Evolutionary conservation across 768 basidiomycete species (phyloP).

Genomic region (Lyophyllum decastes): DNA sequence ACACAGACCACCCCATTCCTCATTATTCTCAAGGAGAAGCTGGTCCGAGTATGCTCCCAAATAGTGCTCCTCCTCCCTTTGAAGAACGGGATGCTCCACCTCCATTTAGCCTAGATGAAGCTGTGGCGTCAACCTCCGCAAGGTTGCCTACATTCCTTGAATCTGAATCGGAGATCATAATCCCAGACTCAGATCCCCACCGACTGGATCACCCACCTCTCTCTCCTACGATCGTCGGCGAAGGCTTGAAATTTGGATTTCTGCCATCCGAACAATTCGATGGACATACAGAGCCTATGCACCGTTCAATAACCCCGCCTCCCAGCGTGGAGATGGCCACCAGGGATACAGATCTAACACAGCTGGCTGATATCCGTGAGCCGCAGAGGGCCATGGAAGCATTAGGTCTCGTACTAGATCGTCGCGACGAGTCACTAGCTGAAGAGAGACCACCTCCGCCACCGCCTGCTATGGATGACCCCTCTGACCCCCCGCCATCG

Average conservation of each 20-base stretch:
- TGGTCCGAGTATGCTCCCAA: constrained; percentile 70
- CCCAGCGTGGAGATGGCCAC: constrained; percentile 76
- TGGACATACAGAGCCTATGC: constrained; percentile 72
- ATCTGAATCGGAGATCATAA: constrained; percentile 74
- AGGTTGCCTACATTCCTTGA: constrained; percentile 76
- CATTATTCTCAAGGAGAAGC: constrained; percentile 72
- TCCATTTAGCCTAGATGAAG: constrained; percentile 61
- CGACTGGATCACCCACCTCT: constrained; percentile 33
- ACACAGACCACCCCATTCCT: constrained; percentile 59
- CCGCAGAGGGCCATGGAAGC: constrained; percentile 56
- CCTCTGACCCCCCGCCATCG: constrained; percentile 84
- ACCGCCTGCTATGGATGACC: constrained; percentile 83
- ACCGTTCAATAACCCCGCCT: constrained; percentile 67
- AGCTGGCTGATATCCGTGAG: constrained; percentile 58
- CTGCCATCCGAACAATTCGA: constrained; percentile 73
- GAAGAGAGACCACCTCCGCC: constrained; percentile 65
- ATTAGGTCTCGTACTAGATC: constrained; percentile 59
- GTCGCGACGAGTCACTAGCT: constrained; percentile 38
- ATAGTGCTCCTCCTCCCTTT: constrained; percentile 77
- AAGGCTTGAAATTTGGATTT: constrained; percentile 82
- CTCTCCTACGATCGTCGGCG: constrained; percentile 55
- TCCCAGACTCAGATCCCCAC: constrained; percentile 49
- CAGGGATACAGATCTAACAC: constrained; percentile 70
- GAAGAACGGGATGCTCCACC: constrained; percentile 84
- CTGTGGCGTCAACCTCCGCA: constrained; percentile 58